Percentiles rank a stretch among this genome's conserved stretches.
Evolutionary conservation across 1,284 basidiomycete species (phyloP).

Genomic region (Rhodotorula sp.): DNA sequence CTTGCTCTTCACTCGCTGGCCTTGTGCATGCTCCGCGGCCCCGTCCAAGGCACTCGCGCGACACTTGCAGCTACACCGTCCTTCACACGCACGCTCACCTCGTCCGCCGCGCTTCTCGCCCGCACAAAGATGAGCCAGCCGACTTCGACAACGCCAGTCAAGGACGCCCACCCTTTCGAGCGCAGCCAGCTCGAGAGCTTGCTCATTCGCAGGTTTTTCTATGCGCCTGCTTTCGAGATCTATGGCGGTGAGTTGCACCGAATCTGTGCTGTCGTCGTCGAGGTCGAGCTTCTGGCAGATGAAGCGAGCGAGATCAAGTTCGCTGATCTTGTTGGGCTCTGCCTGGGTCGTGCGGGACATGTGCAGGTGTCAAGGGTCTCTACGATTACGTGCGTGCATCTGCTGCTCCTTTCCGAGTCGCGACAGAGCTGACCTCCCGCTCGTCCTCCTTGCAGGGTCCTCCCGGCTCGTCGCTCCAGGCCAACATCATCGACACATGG

Average conservation of each 20-base stretch:
- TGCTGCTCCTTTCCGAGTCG: too few species aligned
- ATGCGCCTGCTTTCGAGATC: conserved; percentile 96
- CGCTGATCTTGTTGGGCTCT: neutral
- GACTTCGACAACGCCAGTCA: conserved; percentile 59
- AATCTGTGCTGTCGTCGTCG: too few species aligned
- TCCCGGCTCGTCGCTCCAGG: conserved; percentile 89
- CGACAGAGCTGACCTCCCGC: neutral
- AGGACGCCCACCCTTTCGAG: conserved; percentile 83
- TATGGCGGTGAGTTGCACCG: conserved; percentile 72
- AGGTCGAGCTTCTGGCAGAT: neutral
- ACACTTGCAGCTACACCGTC: too few species aligned
- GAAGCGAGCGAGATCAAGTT: neutral
- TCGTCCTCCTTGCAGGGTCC: conserved; percentile 17
- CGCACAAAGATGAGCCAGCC: conserved; percentile 25
- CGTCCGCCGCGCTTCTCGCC: neutral
- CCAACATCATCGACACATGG: conserved; percentile 97
- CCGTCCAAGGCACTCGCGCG: too few species aligned
- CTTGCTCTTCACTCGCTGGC: too few species aligned
- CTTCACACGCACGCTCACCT: neutral
- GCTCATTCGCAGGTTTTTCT: conserved; percentile 93
- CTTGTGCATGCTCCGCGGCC: too few species aligned
- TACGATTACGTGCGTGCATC: conserved; percentile 70
- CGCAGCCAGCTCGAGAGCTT: conserved; percentile 81
- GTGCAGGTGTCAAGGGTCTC: conserved; percentile 81
- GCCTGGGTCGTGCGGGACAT: neutral